Evolutionary conservation across 2,329 filamentous ascomycete genomes (phyloP).

Genomic region (Passalora sequoiae): DNA sequence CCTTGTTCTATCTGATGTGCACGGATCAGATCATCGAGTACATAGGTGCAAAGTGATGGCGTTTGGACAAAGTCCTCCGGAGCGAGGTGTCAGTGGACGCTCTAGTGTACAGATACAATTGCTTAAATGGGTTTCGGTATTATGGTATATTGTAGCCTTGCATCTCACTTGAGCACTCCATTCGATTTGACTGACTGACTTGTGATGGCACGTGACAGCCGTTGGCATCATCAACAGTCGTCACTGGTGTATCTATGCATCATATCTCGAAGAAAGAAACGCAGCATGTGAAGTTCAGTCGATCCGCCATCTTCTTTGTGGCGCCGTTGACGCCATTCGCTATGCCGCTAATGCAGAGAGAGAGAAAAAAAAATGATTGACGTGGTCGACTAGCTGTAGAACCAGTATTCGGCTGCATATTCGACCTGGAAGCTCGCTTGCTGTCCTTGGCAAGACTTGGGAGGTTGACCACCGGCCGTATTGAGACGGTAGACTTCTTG

Average conservation of each 20-base stretch:
- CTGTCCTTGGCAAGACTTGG: conserved; percentile 65
- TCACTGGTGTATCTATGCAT: too few relatives aligned
- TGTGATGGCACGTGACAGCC: too few relatives aligned
- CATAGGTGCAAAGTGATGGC: background rate
- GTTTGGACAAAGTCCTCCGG: too few relatives aligned
- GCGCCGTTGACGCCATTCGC: background rate
- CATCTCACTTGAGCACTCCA: too few relatives aligned
- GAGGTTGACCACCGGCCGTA: conserved; percentile 75
- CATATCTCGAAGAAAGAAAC: too few relatives aligned
- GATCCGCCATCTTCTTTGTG: background rate
- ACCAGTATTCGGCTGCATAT: conserved; percentile 79
- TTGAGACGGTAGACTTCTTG: conserved; percentile 76
- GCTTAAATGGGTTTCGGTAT: too few relatives aligned
- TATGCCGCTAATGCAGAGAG: background rate
- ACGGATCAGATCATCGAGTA: background rate
- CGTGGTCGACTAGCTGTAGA: conserved; percentile 31
- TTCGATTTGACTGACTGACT: too few relatives aligned
- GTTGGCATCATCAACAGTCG: too few relatives aligned
- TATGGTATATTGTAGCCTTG: too few relatives aligned
- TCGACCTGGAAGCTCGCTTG: conserved; percentile 62
- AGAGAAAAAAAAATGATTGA: background rate
- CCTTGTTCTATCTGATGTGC: background rate
- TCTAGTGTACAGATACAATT: too few relatives aligned
- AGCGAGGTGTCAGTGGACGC: too few relatives aligned
- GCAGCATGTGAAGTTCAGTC: too few relatives aligned